Evolutionary conservation across 768 basidiomycete species (phyloP).

Genomic region (Hypsizygus marmoreus): DNA sequence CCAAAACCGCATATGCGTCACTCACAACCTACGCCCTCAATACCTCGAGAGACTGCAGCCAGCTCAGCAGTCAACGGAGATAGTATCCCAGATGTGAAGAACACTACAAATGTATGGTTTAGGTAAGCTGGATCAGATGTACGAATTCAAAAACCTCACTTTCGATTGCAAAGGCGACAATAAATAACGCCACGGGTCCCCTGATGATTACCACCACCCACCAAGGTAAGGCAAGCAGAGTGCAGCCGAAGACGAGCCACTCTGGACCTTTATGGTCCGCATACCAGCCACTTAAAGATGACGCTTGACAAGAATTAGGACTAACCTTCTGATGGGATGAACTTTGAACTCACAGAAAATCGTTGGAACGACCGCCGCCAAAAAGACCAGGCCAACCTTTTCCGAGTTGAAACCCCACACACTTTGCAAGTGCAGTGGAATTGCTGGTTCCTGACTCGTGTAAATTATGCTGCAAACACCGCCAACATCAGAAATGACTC

Average conservation of each 20-base stretch:
- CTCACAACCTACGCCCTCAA: constrained; percentile 72
- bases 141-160: constrained; percentile 39
- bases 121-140: not conserved
- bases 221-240: constrained; percentile 64
- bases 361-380: constrained; percentile 65
- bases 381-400: constrained; percentile 67
- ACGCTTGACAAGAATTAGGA: constrained; percentile 39
- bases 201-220: constrained; percentile 55
- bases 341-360: constrained; percentile 53
- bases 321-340: not conserved
- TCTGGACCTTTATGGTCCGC: constrained; percentile 59
- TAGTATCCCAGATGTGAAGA: constrained; percentile 60
- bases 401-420: constrained; percentile 49
- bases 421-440: constrained; percentile 55
- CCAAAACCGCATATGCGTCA: constrained; percentile 1
- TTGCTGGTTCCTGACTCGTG: constrained; percentile 54
- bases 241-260: constrained; percentile 49
- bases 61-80: constrained; percentile 69
- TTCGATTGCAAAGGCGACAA: constrained; percentile 50
- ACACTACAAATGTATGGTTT: constrained; percentile 39
- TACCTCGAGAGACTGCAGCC: constrained; percentile 54
- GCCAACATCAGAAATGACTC: not conserved
- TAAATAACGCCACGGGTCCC: constrained; percentile 47
- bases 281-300: constrained; percentile 58
- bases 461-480: constrained; percentile 41